phyloP scores from a whole-genome alignment of 2,329 filamentous ascomycete species.

The Epicoccum sorghinum region DNA sequence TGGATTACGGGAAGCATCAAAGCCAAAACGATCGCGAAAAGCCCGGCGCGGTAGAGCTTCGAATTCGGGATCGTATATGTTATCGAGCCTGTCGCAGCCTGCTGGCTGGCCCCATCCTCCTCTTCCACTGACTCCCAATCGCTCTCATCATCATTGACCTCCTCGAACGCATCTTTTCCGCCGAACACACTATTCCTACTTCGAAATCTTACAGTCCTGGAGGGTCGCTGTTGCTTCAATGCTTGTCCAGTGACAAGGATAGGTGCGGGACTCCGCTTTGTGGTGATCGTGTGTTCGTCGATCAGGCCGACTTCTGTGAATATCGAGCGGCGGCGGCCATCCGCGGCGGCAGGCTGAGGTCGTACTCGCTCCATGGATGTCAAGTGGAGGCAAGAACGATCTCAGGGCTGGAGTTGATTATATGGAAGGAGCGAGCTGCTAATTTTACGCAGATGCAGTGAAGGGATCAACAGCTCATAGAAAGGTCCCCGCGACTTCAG shows the following conservation, averaged over 20 bases:
- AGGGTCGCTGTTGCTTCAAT: slow-evolving; percentile 32
- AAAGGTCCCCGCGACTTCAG: neutral
- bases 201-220: slow-evolving; percentile 40
- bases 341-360: slow-evolving; percentile 30
- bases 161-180: slow-evolving; percentile 16
- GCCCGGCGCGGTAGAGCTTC: slow-evolving; percentile 36
- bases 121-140: slow-evolving; percentile 38
- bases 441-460: slow-evolving; percentile 3
- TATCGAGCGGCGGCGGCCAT: slow-evolving; percentile 39
- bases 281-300: slow-evolving; percentile 38
- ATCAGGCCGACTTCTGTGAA: slow-evolving; percentile 48
- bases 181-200: slow-evolving; percentile 39
- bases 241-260: slow-evolving; percentile 24
- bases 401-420: neutral
- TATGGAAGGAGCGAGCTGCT: slow-evolving; percentile 1
- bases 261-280: slow-evolving; percentile 39
- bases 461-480: slow-evolving; percentile 10
- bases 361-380: slow-evolving; percentile 36
- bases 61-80: slow-evolving; percentile 21
- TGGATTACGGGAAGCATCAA: slow-evolving; percentile 43
- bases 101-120: slow-evolving; percentile 25
- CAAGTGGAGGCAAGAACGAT: slow-evolving; percentile 6
- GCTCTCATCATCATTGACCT: slow-evolving; percentile 33
- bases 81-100: neutral
- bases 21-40: slow-evolving; percentile 39